A percentile compares a stretch with the other conserved stretches of the same genome.
These are phyloP conservation scores for Coemansia aciculifera DNA, from an alignment of 192 early-diverging fungal species.

Conservation along the genomic window DNA sequence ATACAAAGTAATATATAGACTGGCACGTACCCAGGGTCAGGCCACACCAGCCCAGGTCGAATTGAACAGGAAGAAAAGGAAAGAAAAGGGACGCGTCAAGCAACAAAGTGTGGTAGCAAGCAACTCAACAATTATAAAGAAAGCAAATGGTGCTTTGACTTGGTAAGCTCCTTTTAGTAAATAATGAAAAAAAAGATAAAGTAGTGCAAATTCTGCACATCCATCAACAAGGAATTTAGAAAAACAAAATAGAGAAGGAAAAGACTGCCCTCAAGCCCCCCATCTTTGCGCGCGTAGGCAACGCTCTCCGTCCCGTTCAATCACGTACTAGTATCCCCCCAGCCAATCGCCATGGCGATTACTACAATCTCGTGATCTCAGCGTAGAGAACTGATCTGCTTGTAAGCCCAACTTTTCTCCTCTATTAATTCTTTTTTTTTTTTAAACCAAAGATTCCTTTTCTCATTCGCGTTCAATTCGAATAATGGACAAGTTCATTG, in stretches of 20 bases:
- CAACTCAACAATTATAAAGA: not conserved
- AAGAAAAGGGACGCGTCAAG: not conserved
- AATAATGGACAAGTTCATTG: conserved; percentile 21
- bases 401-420: too few relatives aligned
- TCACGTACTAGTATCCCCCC: not conserved
- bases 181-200: too few relatives aligned
- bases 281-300: not conserved
- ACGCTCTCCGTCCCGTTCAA: not conserved
- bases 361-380: conserved; percentile 2
- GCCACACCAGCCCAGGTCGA: not conserved
- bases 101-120: not conserved
- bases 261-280: too few relatives aligned
- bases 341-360: not conserved
- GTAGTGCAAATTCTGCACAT: not conserved
- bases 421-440: not conserved
- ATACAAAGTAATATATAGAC: not conserved
- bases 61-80: not conserved
- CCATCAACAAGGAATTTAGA: not conserved
- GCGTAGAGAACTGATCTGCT: not conserved
- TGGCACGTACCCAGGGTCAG: not conserved
- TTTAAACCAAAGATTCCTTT: not conserved
- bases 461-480: not conserved
- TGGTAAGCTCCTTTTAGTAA: not conserved
- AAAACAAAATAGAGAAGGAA: not conserved
- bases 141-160: not conserved